Percentiles rank a stretch among this genome's conserved stretches.
Evolutionary conservation across 768 basidiomycete genomes (phyloP).

Genomic region (Mycena kentingensis): DNA sequence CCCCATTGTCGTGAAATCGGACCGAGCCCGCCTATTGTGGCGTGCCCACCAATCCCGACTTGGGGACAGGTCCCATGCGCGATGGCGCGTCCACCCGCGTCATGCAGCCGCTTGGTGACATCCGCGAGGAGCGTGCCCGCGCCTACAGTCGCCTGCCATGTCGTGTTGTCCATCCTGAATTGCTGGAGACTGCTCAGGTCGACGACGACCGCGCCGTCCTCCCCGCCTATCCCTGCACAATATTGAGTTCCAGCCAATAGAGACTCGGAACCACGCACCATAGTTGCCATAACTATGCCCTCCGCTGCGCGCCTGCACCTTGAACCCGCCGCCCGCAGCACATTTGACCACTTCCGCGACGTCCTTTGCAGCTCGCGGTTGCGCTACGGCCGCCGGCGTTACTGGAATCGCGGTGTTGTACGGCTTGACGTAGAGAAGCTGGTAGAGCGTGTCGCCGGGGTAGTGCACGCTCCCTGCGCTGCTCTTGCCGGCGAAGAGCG

Average conservation of each 20-base stretch:
- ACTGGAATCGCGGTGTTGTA: conserved; percentile 21
- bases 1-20: conserved; percentile 28
- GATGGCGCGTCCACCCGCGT: conserved; percentile 27
- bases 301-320: conserved; percentile 23
- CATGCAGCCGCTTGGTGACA: conserved; percentile 22
- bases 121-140: conserved; percentile 28
- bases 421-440: conserved; percentile 7
- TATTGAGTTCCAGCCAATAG: neutral
- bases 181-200: conserved; percentile 29
- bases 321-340: conserved; percentile 2
- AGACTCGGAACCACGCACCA: neutral
- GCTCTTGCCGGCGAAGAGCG: neutral
- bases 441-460: conserved; percentile 13
- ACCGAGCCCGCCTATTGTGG: conserved; percentile 27
- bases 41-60: conserved; percentile 31
- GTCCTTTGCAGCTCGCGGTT: conserved; percentile 17
- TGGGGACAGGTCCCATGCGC: conserved; percentile 34
- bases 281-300: conserved; percentile 23
- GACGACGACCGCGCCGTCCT: conserved; percentile 32
- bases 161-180: conserved; percentile 29
- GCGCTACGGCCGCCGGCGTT: conserved; percentile 26
- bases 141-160: conserved; percentile 28
- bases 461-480: conserved; percentile 7
- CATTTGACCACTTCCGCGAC: conserved; percentile 14
- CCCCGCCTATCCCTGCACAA: conserved; percentile 26